Evolutionary conservation across 1,284 basidiomycete genomes (phyloP).

Genomic region (Tylopilus orsonianus): DNA sequence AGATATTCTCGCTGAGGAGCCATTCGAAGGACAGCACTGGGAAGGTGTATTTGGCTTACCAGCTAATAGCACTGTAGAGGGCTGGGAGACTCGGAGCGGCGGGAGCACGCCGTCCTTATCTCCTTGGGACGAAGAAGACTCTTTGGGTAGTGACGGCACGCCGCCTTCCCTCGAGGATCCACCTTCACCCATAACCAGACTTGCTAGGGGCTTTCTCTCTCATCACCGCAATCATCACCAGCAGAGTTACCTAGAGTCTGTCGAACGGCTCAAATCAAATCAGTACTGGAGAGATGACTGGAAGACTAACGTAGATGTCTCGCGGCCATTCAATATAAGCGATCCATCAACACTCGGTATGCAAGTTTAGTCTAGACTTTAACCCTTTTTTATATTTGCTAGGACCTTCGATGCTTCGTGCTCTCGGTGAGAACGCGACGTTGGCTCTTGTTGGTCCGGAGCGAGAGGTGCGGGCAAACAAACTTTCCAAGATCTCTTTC

Average conservation of each 20-base stretch:
- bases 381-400: constrained; percentile 2
- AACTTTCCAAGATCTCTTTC: not conserved
- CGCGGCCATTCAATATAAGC: constrained; percentile 53
- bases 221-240: constrained; percentile 25
- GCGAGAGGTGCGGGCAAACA: constrained; percentile 31
- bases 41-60: constrained; percentile 56
- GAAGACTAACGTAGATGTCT: constrained; percentile 46
- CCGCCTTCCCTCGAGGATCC: constrained; percentile 19
- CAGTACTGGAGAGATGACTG: constrained; percentile 74
- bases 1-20: constrained; percentile 74
- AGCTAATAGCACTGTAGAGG: constrained; percentile 41
- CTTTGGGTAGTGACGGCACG: constrained; percentile 31
- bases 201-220: constrained; percentile 3
- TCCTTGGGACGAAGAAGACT: constrained; percentile 40
- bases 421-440: constrained; percentile 33
- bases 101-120: constrained; percentile 53
- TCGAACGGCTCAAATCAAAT: constrained; percentile 55
- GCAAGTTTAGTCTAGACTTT: not conserved
- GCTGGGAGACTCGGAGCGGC: constrained; percentile 42
- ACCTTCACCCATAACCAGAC: constrained; percentile 40
- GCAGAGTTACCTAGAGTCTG: constrained; percentile 46
- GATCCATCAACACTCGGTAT: constrained; percentile 69
- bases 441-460: constrained; percentile 31
- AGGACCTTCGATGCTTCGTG: constrained; percentile 51
- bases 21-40: constrained; percentile 79